Evolutionary conservation across 163 green algal species (phyloP).

Genomic region (Trebouxiophyceae sp.): DNA sequence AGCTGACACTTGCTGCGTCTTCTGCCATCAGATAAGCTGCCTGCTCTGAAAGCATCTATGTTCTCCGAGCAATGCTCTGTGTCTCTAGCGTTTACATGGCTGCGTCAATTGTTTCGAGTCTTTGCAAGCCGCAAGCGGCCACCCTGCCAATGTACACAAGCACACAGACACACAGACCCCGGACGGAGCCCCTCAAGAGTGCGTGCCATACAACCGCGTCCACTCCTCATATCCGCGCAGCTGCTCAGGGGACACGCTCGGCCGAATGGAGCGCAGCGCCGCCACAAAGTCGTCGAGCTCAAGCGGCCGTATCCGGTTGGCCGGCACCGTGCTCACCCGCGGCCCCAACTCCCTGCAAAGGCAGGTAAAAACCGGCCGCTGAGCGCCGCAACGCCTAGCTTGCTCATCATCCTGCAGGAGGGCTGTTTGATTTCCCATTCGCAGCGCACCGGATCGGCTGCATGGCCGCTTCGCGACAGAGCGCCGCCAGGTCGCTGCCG

Average conservation of each 20-base stretch:
- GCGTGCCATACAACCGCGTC: slow-evolving; percentile 48
- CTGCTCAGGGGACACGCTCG: slow-evolving; percentile 37
- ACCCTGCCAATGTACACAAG: too few species aligned
- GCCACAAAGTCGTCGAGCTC: slow-evolving; percentile 36
- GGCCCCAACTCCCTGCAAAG: slow-evolving; percentile 41
- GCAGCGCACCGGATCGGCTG: slow-evolving; percentile 31
- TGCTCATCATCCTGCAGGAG: too few species aligned
- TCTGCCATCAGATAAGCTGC: too few species aligned
- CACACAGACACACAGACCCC: too few species aligned
- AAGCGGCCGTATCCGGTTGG: slow-evolving; percentile 34
- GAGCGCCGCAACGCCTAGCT: background rate
- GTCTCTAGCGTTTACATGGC: too few species aligned
- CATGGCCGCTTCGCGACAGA: slow-evolving; percentile 63
- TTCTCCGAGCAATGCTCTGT: too few species aligned
- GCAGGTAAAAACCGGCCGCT: background rate
- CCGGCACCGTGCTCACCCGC: slow-evolving; percentile 24
- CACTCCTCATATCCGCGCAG: slow-evolving; percentile 52
- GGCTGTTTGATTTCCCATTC: too few species aligned
- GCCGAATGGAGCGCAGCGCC: slow-evolving; percentile 27
- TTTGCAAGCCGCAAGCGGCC: too few species aligned
- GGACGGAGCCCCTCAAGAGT: background rate
- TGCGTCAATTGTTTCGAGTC: too few species aligned
- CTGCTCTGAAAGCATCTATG: too few species aligned
- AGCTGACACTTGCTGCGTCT: too few species aligned
- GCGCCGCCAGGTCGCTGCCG: slow-evolving; percentile 33